Conservation (phyloP, 1,139 yeast genomes). For the Hanseniaspora gamundiae region DNA sequence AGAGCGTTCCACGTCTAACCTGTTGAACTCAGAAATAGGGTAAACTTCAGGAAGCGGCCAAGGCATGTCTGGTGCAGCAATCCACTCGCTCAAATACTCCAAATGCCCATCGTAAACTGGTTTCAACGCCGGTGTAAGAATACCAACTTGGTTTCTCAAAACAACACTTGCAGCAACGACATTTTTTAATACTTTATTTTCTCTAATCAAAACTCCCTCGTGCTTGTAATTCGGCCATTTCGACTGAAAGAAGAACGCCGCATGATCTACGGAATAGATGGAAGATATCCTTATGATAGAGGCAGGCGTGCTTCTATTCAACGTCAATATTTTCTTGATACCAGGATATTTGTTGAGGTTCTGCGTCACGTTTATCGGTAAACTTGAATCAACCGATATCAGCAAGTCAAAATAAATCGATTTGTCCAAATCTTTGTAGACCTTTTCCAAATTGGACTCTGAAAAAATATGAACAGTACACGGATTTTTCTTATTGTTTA, state of each 20-base stretch:
- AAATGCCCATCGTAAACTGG: slow-evolving; percentile 64
- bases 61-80: slow-evolving; percentile 30
- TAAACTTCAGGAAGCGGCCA: slow-evolving; percentile 83
- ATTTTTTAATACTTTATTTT: slow-evolving; percentile 42
- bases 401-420: slow-evolving; percentile 4
- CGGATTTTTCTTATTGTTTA: neutral
- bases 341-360: slow-evolving; percentile 30
- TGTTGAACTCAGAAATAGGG: slow-evolving; percentile 45
- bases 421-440: neutral
- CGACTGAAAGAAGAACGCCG: slow-evolving; percentile 35
- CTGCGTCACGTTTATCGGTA: neutral
- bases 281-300: slow-evolving; percentile 65
- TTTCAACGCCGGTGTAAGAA: slow-evolving; percentile 65
- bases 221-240: slow-evolving; percentile 12
- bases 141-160: slow-evolving; percentile 72
- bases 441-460: neutral
- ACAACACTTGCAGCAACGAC: slow-evolving; percentile 78
- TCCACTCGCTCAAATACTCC: slow-evolving; percentile 50
- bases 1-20: slow-evolving; percentile 69
- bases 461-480: slow-evolving; percentile 2
- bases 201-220: slow-evolving; percentile 6
- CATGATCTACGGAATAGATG: slow-evolving; percentile 74
- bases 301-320: slow-evolving; percentile 23
- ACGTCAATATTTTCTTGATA: neutral
- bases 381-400: slow-evolving; percentile 5